Evolutionary conservation across 169 alveolate genomes (phyloP).

Genomic region (Eimeria maxima): DNA sequence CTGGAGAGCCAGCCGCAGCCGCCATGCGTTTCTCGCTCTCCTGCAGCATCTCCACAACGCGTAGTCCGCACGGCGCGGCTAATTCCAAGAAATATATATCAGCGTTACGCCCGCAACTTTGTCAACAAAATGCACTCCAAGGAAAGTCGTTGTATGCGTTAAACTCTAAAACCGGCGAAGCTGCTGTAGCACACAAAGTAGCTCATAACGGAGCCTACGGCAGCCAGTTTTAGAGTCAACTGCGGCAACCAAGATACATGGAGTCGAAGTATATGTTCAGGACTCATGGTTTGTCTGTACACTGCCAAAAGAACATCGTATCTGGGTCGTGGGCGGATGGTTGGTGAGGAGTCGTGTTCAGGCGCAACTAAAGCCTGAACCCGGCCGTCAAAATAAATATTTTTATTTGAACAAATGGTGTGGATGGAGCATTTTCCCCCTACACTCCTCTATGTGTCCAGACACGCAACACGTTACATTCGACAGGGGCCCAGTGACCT

Average conservation of each 20-base stretch:
- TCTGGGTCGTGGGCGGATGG: background rate
- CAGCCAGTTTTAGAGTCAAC: slow-evolving; percentile 4
- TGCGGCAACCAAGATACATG: slow-evolving; percentile 8
- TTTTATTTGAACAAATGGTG: background rate
- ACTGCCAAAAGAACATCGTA: slow-evolving; percentile 2
- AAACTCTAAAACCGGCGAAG: background rate
- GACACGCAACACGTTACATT: background rate
- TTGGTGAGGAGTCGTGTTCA: background rate
- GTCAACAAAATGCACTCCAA: background rate
- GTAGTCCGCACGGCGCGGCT: background rate
- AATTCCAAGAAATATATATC: background rate
- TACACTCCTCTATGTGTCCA: slow-evolving; percentile 1
- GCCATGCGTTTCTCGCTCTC: background rate
- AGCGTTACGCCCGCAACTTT: background rate
- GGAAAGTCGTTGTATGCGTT: background rate
- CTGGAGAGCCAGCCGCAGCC: slow-evolving; percentile 43
- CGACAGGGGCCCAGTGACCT: slow-evolving; percentile 48
- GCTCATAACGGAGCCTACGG: slow-evolving; percentile 39
- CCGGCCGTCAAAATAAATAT: background rate
- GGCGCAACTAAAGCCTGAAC: background rate
- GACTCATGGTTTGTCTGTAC: slow-evolving; percentile 44
- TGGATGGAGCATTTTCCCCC: background rate
- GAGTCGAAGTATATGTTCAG: background rate
- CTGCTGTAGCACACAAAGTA: background rate
- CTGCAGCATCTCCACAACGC: slow-evolving; percentile 25